Evolutionary conservation across 352 stramenopile genomes (phyloP), one percentile per base, ranked within the genome.

Genomic region (Globisporangium splendens): DNA sequence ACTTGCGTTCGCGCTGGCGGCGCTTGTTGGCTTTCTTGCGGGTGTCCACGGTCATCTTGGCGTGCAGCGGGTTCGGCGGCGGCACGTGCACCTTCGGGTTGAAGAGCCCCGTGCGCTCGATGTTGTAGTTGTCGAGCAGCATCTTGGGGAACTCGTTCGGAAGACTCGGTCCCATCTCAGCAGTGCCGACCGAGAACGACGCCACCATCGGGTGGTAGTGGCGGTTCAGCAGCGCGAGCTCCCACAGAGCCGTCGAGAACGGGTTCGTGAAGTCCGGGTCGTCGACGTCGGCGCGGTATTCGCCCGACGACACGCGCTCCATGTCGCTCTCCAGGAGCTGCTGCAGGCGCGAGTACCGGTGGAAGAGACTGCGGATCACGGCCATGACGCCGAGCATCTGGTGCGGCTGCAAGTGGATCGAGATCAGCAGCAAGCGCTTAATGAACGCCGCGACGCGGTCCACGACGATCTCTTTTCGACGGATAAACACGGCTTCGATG

Each of bases 221-320:
- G 50, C 87, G 89, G 42, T 77, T 73, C 17, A 98, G 64, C 46
- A 97, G 72, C 38, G 90, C 73, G 35, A 99, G 65, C 64, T 98
- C 96, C 86, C 96, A 99, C 54, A 86, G 88, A 1, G 93, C 93
- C 20, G 86, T 97, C 58, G 94, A 91, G 66, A 97, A 97, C 38
- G 95, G 89, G 68, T 98, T 99, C 21, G 88, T 84, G 57, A 98
- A 96, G 73, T 99, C 95, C 18, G 96, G 96, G 70, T 98, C 95
- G 50, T 93, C 77, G 24, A 97, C 88, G 62, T 97, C 86, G 17
- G 83, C 86, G 49, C 85, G 78, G 77, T 97, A 98, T 59, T 96
- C 82, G 50, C 96, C 95, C 20, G 92, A 91, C 39, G 94, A 88
- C 35, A 98, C 91, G 46, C 96, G 88, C 73, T 99, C 96, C 24